Evolutionary conservation across 352 stramenopile genomes (phyloP).

Genomic region (Thalassiosira exigua): DNA sequence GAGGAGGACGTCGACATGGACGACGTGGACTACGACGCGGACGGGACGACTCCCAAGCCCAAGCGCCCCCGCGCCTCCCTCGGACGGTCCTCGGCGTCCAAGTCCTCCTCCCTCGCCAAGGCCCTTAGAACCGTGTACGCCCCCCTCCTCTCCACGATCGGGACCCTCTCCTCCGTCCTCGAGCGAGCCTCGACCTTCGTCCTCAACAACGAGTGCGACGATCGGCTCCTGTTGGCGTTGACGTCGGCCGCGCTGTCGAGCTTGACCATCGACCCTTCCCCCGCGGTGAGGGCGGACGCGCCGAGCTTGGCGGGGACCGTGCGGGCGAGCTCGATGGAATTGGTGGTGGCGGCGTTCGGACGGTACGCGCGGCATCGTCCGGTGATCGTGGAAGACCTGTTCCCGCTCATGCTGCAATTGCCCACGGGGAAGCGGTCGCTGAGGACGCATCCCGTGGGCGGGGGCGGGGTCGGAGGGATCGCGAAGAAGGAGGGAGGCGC

Average conservation of each 20-base stretch:
- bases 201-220: slow-evolving; percentile 69
- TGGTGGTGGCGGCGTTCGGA: slow-evolving; percentile 78
- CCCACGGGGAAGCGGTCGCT: slow-evolving; percentile 76
- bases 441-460: slow-evolving; percentile 71
- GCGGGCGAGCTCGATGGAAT: slow-evolving; percentile 67
- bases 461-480: background rate
- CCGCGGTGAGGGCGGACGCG: slow-evolving; percentile 36
- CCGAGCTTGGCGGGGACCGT: slow-evolving; percentile 57
- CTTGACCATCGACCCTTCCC: slow-evolving; percentile 69
- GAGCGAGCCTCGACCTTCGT: slow-evolving; percentile 73
- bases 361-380: slow-evolving; percentile 72
- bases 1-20: background rate
- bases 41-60: slow-evolving; percentile 14
- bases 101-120: no score
- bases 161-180: slow-evolving; percentile 63
- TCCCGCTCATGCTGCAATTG: slow-evolving; percentile 81
- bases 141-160: slow-evolving; percentile 65
- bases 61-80: slow-evolving; percentile 29
- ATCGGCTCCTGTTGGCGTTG: slow-evolving; percentile 76
- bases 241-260: slow-evolving; percentile 59
- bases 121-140: slow-evolving; percentile 75
- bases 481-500: slow-evolving; percentile 20
- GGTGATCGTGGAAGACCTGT: slow-evolving; percentile 86
- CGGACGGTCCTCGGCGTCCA: slow-evolving; percentile 23
- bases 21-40: slow-evolving; percentile 18